phyloP scores from a whole-genome alignment of 257 asterid species.

The Leonotis leonurus region DNA sequence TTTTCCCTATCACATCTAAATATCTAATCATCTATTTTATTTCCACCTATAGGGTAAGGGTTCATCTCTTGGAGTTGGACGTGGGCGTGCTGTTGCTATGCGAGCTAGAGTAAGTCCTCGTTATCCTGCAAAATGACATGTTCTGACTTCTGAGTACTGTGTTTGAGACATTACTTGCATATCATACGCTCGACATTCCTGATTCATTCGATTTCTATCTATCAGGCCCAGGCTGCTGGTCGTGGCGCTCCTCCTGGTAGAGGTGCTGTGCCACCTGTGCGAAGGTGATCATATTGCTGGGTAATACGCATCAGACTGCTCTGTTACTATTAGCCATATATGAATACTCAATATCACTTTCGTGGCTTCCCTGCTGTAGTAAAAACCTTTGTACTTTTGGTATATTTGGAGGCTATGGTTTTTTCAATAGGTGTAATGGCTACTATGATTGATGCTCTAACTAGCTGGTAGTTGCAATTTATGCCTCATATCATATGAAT shows the following conservation, averaged over 20 bases:
- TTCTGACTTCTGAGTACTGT: not conserved
- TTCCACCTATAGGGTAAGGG: conserved; percentile 66
- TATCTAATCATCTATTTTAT: conserved; percentile 19
- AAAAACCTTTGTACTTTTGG: conserved; percentile 1
- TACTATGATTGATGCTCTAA: too few relatives aligned
- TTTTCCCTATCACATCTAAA: not conserved
- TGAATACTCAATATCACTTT: not conserved
- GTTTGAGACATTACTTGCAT: not conserved
- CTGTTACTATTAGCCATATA: not conserved
- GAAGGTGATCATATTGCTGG: conserved; percentile 46
- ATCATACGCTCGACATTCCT: not conserved
- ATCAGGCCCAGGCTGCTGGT: conserved; percentile 87
- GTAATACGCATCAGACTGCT: not conserved
- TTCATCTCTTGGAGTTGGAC: conserved; percentile 82
- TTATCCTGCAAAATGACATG: not conserved
- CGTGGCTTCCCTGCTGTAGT: not conserved
- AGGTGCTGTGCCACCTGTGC: conserved; percentile 71
- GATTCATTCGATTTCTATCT: conserved; percentile 1
- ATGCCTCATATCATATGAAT: too few relatives aligned
- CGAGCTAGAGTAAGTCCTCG: conserved; percentile 69
- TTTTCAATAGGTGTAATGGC: not conserved
- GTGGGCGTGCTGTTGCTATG: conserved; percentile 91
- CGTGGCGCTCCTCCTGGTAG: conserved; percentile 87
- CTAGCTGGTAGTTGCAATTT: not conserved
- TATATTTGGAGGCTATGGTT: not conserved